A percentile compares a stretch with the other conserved stretches of the same genome.
These are phyloP conservation scores for Diaporthe citri DNA, from an alignment of 2,329 filamentous ascomycete genomes.

Conservation along the genomic window DNA sequence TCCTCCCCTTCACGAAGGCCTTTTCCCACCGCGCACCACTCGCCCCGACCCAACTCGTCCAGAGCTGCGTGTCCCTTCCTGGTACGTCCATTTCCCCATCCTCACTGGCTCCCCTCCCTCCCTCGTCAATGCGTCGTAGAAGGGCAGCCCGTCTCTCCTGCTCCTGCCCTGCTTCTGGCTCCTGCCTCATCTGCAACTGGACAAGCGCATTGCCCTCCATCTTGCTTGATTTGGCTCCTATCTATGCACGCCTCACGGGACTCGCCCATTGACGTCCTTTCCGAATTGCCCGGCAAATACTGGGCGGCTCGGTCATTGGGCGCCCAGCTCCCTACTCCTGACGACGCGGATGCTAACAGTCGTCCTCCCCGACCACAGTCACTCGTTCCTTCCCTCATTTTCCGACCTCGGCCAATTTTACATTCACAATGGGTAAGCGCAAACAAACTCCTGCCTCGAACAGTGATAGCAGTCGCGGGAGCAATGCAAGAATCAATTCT, in stretches of 20 bases:
- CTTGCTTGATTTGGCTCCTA: background rate
- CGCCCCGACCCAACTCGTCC: constrained; percentile 32
- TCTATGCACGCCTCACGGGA: background rate
- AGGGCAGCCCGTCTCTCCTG: constrained; percentile 8
- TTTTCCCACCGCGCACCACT: constrained; percentile 13
- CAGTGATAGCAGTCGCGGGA: constrained; percentile 20
- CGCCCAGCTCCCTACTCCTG: constrained; percentile 4
- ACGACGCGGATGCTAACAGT: constrained; percentile 36
- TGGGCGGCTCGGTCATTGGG: background rate
- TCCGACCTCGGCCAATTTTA: constrained; percentile 34
- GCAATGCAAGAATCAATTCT: constrained; percentile 38
- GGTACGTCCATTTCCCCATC: constrained; percentile 34
- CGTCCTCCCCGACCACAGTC: constrained; percentile 30
- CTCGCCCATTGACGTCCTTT: constrained; percentile 11
- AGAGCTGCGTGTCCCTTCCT: constrained; percentile 41
- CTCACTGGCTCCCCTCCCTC: constrained; percentile 8
- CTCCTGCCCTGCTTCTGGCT: constrained; percentile 7
- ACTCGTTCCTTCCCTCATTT: constrained; percentile 40
- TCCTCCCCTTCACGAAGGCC: constrained; percentile 33
- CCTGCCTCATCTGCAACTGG: background rate
- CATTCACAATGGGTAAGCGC: constrained; percentile 41
- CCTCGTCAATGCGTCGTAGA: constrained; percentile 9
- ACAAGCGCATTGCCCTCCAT: constrained; percentile 2
- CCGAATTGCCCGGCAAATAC: background rate
- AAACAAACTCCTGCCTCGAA: constrained; percentile 10